Percentiles rank a stretch among this genome's conserved stretches.
Conservation (phyloP, 495 filamentous ascomycete species). For the Xylaria longipes region DNA sequence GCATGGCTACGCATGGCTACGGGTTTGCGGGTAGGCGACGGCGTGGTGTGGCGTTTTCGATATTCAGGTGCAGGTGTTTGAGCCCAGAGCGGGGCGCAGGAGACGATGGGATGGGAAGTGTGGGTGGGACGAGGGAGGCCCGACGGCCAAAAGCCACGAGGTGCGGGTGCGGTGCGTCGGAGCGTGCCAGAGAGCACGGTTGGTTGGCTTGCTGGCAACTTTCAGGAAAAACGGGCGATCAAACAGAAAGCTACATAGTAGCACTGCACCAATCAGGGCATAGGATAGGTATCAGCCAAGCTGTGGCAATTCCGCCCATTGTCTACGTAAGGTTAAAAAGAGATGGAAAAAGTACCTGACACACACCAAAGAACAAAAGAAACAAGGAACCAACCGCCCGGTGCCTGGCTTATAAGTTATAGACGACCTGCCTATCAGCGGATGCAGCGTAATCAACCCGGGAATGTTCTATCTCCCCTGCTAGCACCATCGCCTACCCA, state of each 20-base stretch:
- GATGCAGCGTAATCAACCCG: background rate
- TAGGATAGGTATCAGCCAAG: background rate
- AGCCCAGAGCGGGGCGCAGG: conserved; percentile 8
- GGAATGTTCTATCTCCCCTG: background rate
- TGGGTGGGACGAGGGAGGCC: conserved; percentile 19
- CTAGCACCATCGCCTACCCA: background rate
- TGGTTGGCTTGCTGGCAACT: conserved; percentile 2
- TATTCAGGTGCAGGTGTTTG: conserved; percentile 1
- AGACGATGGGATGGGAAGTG: background rate
- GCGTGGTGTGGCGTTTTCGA: conserved; percentile 13
- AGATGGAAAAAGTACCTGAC: background rate
- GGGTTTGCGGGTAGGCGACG: background rate
- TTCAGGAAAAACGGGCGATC: background rate
- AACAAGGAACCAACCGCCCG: background rate
- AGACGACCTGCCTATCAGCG: conserved; percentile 6
- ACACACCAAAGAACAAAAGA: background rate
- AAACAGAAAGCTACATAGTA: conserved; percentile 11
- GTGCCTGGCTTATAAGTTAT: background rate
- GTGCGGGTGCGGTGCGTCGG: conserved; percentile 15
- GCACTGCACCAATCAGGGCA: background rate
- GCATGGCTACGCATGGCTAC: conserved; percentile 17
- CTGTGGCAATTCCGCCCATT: conserved; percentile 3
- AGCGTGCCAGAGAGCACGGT: background rate
- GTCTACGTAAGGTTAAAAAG: background rate
- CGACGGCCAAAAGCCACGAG: conserved; percentile 23